phyloP scores from a whole-genome alignment of 163 green algal genomes.

The Chlamydomonas reinhardtii region DNA sequence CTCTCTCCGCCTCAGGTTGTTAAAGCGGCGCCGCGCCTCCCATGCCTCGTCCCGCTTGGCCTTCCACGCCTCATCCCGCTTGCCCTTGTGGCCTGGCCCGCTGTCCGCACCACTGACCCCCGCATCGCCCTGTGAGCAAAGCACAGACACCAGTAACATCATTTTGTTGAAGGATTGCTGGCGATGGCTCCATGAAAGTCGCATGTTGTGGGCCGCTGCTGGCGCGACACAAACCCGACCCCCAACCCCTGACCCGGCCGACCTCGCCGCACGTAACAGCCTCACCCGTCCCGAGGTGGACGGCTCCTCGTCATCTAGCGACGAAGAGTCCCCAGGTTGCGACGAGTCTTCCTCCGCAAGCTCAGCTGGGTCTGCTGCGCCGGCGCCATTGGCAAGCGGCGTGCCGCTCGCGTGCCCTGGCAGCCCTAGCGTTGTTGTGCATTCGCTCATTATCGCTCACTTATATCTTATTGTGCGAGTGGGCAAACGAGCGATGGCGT shows the following conservation, averaged over 20 bases:
- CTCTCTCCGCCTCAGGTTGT: slow-evolving; percentile 16
- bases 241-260: too few species aligned
- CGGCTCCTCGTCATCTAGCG: neutral
- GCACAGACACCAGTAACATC: neutral
- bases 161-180: neutral
- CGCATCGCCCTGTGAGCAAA: neutral
- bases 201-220: neutral
- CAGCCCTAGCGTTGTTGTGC: too few species aligned
- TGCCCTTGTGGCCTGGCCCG: too few species aligned
- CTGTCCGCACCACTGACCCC: neutral
- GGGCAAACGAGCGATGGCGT: too few species aligned
- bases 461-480: too few species aligned
- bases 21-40: slow-evolving; percentile 18
- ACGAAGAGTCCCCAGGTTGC: neutral
- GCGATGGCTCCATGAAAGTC: neutral
- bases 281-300: slow-evolving; percentile 9
- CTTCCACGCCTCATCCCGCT: neutral
- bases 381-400: too few species aligned
- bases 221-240: too few species aligned
- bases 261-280: too few species aligned
- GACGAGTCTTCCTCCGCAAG: too few species aligned
- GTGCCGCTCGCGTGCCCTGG: too few species aligned
- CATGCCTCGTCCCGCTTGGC: slow-evolving; percentile 4
- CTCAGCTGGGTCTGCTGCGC: too few species aligned
- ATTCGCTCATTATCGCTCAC: too few species aligned